Base-by-base conservation (phyloP, 495 filamentous ascomycete species). In the Tuber calosporum region DNA sequence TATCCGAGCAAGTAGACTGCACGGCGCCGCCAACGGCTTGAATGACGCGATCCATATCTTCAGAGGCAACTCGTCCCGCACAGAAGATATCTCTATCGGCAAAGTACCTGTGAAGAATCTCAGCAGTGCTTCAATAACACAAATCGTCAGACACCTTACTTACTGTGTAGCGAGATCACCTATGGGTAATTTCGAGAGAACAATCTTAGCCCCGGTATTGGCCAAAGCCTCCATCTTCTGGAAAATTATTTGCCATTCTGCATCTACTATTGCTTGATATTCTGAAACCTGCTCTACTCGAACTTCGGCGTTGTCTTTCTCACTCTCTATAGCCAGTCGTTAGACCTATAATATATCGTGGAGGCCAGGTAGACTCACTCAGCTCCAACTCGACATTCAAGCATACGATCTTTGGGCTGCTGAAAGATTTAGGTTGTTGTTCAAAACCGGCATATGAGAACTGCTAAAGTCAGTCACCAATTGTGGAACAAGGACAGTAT, bases 371-470 rank as follows among this genome's bases (percentile, higher is more conserved):
- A 37, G 38, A 77, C 78, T 39, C 70, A 80, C 78, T 99, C 77
- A 99, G 85, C 84, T 99, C 95, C 71, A 99, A 86, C 83, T 99
- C 95, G 72, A 99, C 95, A 83, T 97, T 99, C 76, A 99, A 85
- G 84, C 94, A 97, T 70, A 97, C 90, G 78, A 99, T 96, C 84
- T 92, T 94, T 67, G 95, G 95, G 84, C 97, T 88, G 80, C 86
- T 89, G 85, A 99, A 97, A 45, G 87, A 91, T 84, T 99, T 99
- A 72, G 95, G 95, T 85, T 99, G 95, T 83, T 99, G 95, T 84
- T 99, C 95, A 84, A 99, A 99, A 79, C 95, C 95, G 79, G 95
- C 95, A 82, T 99, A 99, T 53, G 95, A 93, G 85, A 99, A 99
- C 19, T 80, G 19, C 11, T 48, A 36, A 20, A 37, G 41, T 80